Evolutionary conservation across 2,329 filamentous ascomycete species (phyloP), one percentile per base, ranked within the genome.

Genomic region (Aphanocladium album): DNA sequence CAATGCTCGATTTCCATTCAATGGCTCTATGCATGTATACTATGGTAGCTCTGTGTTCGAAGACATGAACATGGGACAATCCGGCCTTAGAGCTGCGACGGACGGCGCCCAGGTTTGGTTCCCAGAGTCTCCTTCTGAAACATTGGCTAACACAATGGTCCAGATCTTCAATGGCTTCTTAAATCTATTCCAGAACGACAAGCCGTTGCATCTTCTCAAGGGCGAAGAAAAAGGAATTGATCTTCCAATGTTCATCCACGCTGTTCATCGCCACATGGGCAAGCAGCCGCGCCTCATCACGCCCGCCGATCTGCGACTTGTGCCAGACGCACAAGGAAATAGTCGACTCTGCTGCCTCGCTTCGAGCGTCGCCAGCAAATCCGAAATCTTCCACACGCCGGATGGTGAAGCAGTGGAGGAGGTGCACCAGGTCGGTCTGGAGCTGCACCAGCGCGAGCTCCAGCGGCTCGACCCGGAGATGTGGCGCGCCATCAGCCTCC

Each of bases 1-100:
- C 37, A 78, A 78, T 53, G 74, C 73, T 1, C 69, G 76, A 1
- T 78, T 77, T 46, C 66, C 68, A 7, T 77, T 77, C 60, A 78
- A 77, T 53, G 73, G 72, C 0, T 74, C 71, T 23, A 60, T 75
- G 64, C 66, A 72, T 30, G 62, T 63, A 25, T 64, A 65, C 0
- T 70, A 72, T 21, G 72, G 72, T 0, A 70, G 75, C 9, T 47
- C 69, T n/a, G 69, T 66, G 7, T 60, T 75, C 1, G 64, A 70
- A 14, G 45, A 49, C 5, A 63, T 64, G 45, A 61, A 61, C 4
- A 53, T 64, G n/a, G 62, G 35, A 1, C 9, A 54, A 12, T 53
- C 46, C 21, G 62, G 59, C 1, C 62, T 74, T 0, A 41, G 63
- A 0, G 65, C 68, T 6, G 71, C 71, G 1, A 68, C 69, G 1